Evolutionary conservation across 2,329 filamentous ascomycete species (phyloP), one percentile per base, ranked within the genome.

Genomic region (Phialophora verrucosa): DNA sequence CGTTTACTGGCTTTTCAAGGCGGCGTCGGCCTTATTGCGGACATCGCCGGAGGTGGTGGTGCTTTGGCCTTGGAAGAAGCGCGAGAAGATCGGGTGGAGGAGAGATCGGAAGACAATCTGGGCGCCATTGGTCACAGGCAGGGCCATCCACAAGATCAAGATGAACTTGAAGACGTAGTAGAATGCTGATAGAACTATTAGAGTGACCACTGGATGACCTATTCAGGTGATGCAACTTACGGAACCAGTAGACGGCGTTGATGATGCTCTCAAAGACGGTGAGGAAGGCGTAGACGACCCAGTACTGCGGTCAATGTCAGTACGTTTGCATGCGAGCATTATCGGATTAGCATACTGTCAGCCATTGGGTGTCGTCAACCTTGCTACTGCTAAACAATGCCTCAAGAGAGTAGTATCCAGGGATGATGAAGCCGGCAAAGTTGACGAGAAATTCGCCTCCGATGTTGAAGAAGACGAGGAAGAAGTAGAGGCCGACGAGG

Each of bases 111-210:
- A 99, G 83, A 99, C 86, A 77, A 98, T 83, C 81, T 98, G 93
- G 76, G 95, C 94, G 78, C 95, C 95, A 78, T 95, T 98, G 85
- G 96, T 97, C 81, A 91, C 87, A 80, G 95, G 95, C 76, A 99
- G 92, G 74, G 94, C 89, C 83, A 99, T 93, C 95, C 95, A 99
- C 79, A 99, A 89, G 75, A 98, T 87, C 80, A 98, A 91, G 78
- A 96, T 84, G 78, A 99, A 97, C 88, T 99, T 99, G 91, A 99
- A 98, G 78, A 93, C 94, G 83, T 92, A 99, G 90, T 99, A 99
- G 85, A 99, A 99, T 78, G 95, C 81, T 83, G 64, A 68, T 63
- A 59, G 27, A 57, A 20, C 14, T 95, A 99, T 79, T 44, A 44
- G 98, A 75, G 97, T 87, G 80, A 98, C 90, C 77, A 95, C 84